Conservation (phyloP, 106 monocot species). For the Platanthera guangdongensis region DNA sequence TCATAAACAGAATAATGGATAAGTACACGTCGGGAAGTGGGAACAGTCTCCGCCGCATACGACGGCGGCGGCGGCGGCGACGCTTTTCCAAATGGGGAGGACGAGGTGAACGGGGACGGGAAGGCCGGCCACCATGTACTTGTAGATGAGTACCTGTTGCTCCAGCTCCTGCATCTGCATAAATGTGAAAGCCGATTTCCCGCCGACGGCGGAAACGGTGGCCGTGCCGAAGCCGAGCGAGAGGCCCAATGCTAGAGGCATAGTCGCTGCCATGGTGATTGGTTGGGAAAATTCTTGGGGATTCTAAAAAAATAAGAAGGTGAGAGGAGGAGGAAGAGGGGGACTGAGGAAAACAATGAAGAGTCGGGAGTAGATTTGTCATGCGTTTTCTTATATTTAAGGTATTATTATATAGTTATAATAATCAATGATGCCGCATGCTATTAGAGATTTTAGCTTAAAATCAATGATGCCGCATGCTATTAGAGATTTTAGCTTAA, state of each 20-base stretch:
- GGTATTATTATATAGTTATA: too few species aligned
- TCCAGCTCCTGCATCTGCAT: conserved; percentile 80
- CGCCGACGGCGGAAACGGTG: not conserved
- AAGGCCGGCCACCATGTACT: conserved; percentile 59
- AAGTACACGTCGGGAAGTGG: conserved; percentile 40
- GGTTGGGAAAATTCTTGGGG: too few species aligned
- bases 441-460: too few species aligned
- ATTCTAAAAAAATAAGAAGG: too few species aligned
- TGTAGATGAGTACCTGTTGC: conserved; percentile 76
- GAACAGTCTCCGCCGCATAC: conserved; percentile 15
- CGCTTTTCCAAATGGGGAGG: conserved; percentile 85
- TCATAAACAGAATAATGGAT: not conserved
- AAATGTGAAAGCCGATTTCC: conserved; percentile 46
- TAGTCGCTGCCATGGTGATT: conserved; percentile 17
- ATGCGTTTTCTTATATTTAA: too few species aligned
- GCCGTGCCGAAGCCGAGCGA: conserved; percentile 33
- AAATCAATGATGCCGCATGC: too few species aligned
- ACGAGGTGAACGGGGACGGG: conserved; percentile 78
- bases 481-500: too few species aligned
- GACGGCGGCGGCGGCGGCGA: conserved; percentile 47
- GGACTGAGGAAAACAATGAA: too few species aligned
- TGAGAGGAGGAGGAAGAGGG: too few species aligned
- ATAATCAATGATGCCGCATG: too few species aligned
- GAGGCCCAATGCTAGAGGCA: conserved; percentile 27
- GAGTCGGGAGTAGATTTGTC: too few species aligned